These are phyloP conservation scores for Deuterostichococcus epilithicus DNA, from an alignment of 139 green algal species.

Conservation along the genomic window DNA sequence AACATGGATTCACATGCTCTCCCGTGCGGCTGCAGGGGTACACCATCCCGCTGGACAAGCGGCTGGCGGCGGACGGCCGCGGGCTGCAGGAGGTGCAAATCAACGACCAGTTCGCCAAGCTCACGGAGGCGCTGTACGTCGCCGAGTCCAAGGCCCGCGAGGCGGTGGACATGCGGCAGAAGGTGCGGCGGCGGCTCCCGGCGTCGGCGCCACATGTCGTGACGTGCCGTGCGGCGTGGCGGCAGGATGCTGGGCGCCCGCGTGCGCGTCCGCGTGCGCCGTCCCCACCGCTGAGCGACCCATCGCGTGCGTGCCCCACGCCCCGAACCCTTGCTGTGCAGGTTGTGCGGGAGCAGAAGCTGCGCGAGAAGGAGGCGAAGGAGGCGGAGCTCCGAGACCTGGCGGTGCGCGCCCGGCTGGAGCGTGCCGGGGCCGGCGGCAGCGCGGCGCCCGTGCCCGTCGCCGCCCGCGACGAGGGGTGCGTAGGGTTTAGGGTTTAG, in stretches of 20 bases:
- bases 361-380: constrained; percentile 85
- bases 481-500: no score
- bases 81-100: constrained; percentile 80
- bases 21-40: constrained; percentile 72
- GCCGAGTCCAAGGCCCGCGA: constrained; percentile 89
- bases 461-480: not conserved
- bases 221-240: no score
- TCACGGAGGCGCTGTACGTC: constrained; percentile 91
- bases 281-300: no score
- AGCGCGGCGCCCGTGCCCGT: constrained; percentile 6
- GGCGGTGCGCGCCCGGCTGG: constrained; percentile 85
- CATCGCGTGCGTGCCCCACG: no score
- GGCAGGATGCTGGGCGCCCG: no score
- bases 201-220: no score
- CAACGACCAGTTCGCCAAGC: constrained; percentile 59
- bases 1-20: not conserved
- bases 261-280: no score
- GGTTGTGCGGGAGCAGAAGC: constrained; percentile 65
- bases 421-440: constrained; percentile 51
- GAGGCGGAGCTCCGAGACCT: constrained; percentile 91
- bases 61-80: constrained; percentile 93
- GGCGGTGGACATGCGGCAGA: constrained; percentile 73
- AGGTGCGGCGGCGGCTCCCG: no score
- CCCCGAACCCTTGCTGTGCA: no score
- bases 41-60: constrained; percentile 99